Base-by-base conservation (phyloP, 306 rosid genomes). In the Glycine tomentella region DNA sequence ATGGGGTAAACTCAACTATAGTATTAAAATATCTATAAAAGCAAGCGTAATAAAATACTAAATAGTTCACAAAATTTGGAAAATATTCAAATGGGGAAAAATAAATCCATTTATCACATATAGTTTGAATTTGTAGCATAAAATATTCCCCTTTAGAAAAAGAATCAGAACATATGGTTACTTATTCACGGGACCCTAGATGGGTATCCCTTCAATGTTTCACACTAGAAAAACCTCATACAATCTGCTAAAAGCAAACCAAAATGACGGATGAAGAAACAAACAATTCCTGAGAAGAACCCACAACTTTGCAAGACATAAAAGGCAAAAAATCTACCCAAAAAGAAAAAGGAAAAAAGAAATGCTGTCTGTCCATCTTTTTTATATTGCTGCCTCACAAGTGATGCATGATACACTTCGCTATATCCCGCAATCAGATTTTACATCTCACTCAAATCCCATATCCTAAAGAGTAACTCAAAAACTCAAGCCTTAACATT, bases 351-450 rank as follows among this genome's bases (percentile, higher is more conserved):
- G 46, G 63, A 74, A 71, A 62, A 81, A 64, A 55, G 46, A 86
- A 81, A 83, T 75, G 79, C 31, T 83, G 87, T 79, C 84, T 83
- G 87, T 79, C 84, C 86, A 71, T 84, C 61, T 74, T 79, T 42
- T 80, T 87, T 62, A 91, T 89, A 86, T 83, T 85, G 89, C 80
- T 78, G 90, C 90, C 94, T 89, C 96, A 83, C 94, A 88, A 82
- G 90, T 87, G 97, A 91, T 86, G 97, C 94, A 90, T 89, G 94
- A 89, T 90, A 95, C 96, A 90, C 91, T 86, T 90, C 84, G 84
- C 92, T 95, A 93, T 88, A 93, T 91, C 94, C 98, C 96, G 98
- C 97, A 90, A 93, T 89, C 93, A 89, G 98, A 91, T 95, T 95
- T 90, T 93, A 95, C 98, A 95, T 91, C 97, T 92, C 97, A 95